These are phyloP conservation scores for Tetrahymena borealis DNA, from an alignment of 73 alveolate species.

Conservation along the genomic window DNA sequence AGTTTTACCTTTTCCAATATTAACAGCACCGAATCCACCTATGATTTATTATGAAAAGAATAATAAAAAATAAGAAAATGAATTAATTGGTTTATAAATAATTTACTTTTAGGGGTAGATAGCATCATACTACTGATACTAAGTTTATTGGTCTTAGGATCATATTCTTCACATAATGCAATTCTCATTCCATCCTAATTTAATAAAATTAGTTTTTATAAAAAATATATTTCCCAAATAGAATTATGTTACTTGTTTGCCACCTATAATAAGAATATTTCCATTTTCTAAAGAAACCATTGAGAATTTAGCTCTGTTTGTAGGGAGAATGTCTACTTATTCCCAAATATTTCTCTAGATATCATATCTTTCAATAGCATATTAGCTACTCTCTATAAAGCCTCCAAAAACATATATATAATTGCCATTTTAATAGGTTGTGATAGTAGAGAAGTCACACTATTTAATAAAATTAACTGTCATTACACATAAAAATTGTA, in stretches of 20 bases:
- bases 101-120: neutral
- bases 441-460: neutral
- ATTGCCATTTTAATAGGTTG: neutral
- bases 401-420: neutral
- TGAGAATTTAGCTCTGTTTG: slow-evolving; percentile 53
- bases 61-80: neutral
- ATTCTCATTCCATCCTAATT: slow-evolving; percentile 59
- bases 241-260: slow-evolving; percentile 40
- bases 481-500: neutral
- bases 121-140: slow-evolving; percentile 31
- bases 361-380: neutral
- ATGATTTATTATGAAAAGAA: slow-evolving; percentile 14
- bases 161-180: slow-evolving; percentile 52
- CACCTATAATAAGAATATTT: slow-evolving; percentile 69
- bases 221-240: neutral
- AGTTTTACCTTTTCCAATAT: neutral
- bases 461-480: neutral
- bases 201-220: neutral
- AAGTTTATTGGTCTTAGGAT: slow-evolving; percentile 45
- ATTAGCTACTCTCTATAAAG: neutral
- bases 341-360: neutral
- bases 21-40: slow-evolving; percentile 76
- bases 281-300: slow-evolving; percentile 28
- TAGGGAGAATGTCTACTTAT: slow-evolving; percentile 6
- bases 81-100: neutral